A percentile compares a stretch with the other conserved stretches of the same genome.
Evolutionary conservation across 345 rosid species (phyloP).

Genomic region (Sisymbrium altissimum): DNA sequence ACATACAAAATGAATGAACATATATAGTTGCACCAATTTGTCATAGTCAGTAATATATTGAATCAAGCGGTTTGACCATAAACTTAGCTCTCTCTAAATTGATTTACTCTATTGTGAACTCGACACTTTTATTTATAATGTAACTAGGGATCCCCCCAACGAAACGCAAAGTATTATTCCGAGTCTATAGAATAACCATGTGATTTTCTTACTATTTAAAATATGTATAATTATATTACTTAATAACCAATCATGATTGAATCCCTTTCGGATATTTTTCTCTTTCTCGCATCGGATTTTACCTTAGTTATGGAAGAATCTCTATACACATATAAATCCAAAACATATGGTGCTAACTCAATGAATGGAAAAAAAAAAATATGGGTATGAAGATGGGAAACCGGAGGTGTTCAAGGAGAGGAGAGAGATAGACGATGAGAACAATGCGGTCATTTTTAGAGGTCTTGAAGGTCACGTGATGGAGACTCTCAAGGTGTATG

Average conservation of each 20-base stretch:
- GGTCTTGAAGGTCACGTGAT: constrained; percentile 35
- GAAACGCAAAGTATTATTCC: neutral
- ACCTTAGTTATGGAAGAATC: neutral
- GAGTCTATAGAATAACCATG: too few relatives aligned
- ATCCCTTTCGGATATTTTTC: too few relatives aligned
- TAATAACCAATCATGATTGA: too few relatives aligned
- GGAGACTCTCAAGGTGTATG: constrained; percentile 33
- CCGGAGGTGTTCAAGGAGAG: constrained; percentile 32
- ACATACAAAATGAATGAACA: neutral
- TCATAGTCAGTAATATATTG: neutral
- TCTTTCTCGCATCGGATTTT: too few relatives aligned
- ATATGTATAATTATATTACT: too few relatives aligned
- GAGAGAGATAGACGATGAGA: constrained; percentile 36
- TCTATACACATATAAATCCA: neutral
- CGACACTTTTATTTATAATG: neutral
- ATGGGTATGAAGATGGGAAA: constrained; percentile 28
- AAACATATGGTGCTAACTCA: neutral
- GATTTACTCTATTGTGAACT: neutral
- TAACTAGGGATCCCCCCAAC: too few relatives aligned
- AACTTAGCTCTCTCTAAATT: neutral
- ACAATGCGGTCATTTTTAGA: constrained; percentile 18
- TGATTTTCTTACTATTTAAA: too few relatives aligned
- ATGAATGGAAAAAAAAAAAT: neutral
- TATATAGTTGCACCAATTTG: neutral
- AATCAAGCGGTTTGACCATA: neutral